Base-by-base conservation (phyloP, 202 grass and related monocot genomes). In the Schoenoplectus triqueter region DNA sequence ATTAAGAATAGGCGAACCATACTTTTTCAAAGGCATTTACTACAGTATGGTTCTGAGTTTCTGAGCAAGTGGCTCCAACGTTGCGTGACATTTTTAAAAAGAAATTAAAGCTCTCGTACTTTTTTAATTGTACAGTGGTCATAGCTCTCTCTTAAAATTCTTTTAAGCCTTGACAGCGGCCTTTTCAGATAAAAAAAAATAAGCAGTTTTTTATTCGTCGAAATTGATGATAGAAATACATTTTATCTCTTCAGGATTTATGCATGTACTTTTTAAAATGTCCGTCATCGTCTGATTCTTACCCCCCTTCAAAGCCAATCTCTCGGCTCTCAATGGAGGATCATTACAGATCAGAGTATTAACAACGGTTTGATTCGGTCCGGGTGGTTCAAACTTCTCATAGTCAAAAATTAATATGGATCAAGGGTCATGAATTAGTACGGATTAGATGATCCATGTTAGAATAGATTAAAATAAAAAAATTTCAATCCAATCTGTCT, bases 1-100 rank as follows among this genome's bases (percentile, higher is more conserved):
- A 31, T 39, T 66, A 31, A 57, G 31, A 48, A 44, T 48, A 18
- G 1, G 0, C 8, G 68, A 55, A 76, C 45, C 73, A 56, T 56
- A 76, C 50, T 56, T 31, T 31, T 31, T 57, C 3, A 49, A 54
- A 48, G 11, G 20, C 73, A 76, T 76, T 76, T 56, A 56, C 1
- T 39, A 39, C 50, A 31, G 15, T 17, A 17, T 61, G 17, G 73
- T 39, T 76, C 20, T 76, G 73, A 56, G 13, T 75, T 75, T 75
- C 72, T 75, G 72, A 76, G 1, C 73, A 56, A 76, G 50, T 39
- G 8, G 47, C 45, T 50, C 45, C 69, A 50, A 21, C n/a, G 2
- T 20, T 9, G 17, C 73, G 73, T 76, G 50, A 39, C 50, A 56
- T 55, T 76, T 21, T 56, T 7, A 73, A 50, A 21, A 5, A 48